Evolutionary conservation across 1,284 basidiomycete species (phyloP).

Genomic region (Trichosporon sp.): DNA sequence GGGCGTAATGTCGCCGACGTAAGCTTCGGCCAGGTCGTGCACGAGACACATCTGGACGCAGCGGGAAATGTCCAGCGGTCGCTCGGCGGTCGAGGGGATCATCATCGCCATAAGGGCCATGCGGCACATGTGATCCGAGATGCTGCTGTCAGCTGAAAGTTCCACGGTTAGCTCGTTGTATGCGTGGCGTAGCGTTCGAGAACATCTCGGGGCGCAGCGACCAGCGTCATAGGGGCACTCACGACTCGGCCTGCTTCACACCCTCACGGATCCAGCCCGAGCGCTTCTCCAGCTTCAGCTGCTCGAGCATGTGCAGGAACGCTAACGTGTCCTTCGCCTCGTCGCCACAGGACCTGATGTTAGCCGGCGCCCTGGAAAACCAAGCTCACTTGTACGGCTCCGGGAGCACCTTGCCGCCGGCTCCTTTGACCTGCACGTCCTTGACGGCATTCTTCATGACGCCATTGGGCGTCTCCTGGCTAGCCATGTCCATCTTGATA

Average conservation of each 20-base stretch:
- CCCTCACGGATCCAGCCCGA: slow-evolving; percentile 88
- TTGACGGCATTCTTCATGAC: slow-evolving; percentile 8
- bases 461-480: background rate
- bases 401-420: slow-evolving; percentile 30
- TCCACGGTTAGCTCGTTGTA: no score
- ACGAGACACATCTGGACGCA: slow-evolving; percentile 73
- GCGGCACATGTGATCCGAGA: slow-evolving; percentile 96
- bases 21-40: slow-evolving; percentile 95
- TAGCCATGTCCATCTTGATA: background rate
- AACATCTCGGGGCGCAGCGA: background rate
- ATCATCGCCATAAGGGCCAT: slow-evolving; percentile 93
- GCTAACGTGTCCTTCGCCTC: slow-evolving; percentile 70
- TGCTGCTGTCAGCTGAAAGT: slow-evolving; percentile 60
- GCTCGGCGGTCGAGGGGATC: slow-evolving; percentile 63
- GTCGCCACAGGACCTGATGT: slow-evolving; percentile 63
- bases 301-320: slow-evolving; percentile 84
- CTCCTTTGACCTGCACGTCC: slow-evolving; percentile 22
- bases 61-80: slow-evolving; percentile 71
- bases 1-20: slow-evolving; percentile 94
- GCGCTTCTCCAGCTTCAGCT: slow-evolving; percentile 91
- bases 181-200: no score
- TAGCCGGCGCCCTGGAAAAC: slow-evolving; percentile 26
- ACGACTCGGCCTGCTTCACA: slow-evolving; percentile 78
- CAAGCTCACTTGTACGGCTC: slow-evolving; percentile 34
- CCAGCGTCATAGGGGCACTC: slow-evolving; percentile 15